Evolutionary conservation across 1,284 basidiomycete species (phyloP), one percentile per base, ranked within the genome.

Genomic region (Coniophora puteana): DNA sequence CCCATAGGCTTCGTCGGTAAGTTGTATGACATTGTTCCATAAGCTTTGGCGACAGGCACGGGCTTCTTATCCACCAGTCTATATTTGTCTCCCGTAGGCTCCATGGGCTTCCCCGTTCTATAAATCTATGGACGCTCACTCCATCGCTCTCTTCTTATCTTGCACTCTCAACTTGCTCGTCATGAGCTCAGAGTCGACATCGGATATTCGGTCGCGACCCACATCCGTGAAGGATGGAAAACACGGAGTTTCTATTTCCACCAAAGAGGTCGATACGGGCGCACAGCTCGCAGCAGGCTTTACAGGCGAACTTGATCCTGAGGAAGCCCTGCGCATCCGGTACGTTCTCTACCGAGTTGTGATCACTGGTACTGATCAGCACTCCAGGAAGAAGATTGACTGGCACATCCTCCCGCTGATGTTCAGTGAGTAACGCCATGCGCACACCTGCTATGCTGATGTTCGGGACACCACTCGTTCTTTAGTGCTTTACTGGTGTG

Each of bases 331-430:
- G 26, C 42, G 52, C 11, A 44, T 58, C 21, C 41, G 51, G 55
- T 54, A 26, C 8, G 54, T 38, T 3, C 10, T 37, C 13, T 16
- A 8, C n/a, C n/a, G n/a, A 26, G 26, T 8, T 38, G 18, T 20
- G 4, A 16, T 7, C 5, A 34, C 10, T 27, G 3, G 17, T 17
- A 17, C 14, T 17, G 27, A n/a, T 5, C 34, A 20, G 18, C 17
- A 22, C 18, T 43, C 8, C 51, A 79, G 78, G 51, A 63, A 65
- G 43, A 82, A 82, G 59, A 80, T 83, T 41, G 80, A 83, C 58
- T 58, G 46, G 47, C 72, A 80, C 55, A 69, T 83, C 29, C 59
- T 83, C 48, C 79, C 80, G 31, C 60, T 83, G 48, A 82, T 82
- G 80, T 82, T 78, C 52, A 63, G 78, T 80, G 55, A 52, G 77